Conservation (phyloP, 129 eudicot species). For the Smallanthus sonchifolius region DNA sequence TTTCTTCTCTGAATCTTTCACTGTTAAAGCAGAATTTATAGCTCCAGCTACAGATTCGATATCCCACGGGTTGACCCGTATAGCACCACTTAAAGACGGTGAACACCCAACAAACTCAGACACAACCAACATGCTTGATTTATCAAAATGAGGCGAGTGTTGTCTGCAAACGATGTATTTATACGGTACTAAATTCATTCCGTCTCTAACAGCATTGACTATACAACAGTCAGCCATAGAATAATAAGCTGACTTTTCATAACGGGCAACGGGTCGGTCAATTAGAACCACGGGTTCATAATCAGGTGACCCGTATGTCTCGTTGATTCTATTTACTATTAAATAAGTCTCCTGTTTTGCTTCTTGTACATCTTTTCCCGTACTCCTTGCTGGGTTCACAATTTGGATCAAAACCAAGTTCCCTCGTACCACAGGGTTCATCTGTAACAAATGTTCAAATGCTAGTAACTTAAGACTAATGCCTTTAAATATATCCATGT, state of each 20-base stretch:
- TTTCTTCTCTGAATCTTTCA: constrained; percentile 59
- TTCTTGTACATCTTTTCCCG: constrained; percentile 89
- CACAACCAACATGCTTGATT: constrained; percentile 74
- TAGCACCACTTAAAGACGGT: constrained; percentile 87
- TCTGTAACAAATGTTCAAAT: constrained; percentile 55
- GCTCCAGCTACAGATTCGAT: constrained; percentile 79
- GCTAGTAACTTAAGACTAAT: constrained; percentile 79
- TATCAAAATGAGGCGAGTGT: constrained; percentile 47
- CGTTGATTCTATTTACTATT: constrained; percentile 61
- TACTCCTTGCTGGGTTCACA: constrained; percentile 83
- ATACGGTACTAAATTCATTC: constrained; percentile 83
- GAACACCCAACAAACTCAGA: constrained; percentile 93
- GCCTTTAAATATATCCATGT: constrained; percentile 90
- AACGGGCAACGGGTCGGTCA: constrained; percentile 65
- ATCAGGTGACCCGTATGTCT: constrained; percentile 49
- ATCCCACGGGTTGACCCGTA: constrained; percentile 94
- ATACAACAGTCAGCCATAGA: constrained; percentile 78
- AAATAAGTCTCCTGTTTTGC: constrained; percentile 66
- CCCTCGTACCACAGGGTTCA: constrained; percentile 40
- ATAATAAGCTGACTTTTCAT: constrained; percentile 80
- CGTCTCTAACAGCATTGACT: constrained; percentile 87
- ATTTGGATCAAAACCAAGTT: constrained; percentile 65
- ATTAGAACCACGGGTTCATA: constrained; percentile 63
- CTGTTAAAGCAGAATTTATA: constrained; percentile 44
- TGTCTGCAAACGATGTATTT: constrained; percentile 81